Conservation (phyloP, 2,329 filamentous ascomycete species). For the Epichloe bromicola region DNA sequence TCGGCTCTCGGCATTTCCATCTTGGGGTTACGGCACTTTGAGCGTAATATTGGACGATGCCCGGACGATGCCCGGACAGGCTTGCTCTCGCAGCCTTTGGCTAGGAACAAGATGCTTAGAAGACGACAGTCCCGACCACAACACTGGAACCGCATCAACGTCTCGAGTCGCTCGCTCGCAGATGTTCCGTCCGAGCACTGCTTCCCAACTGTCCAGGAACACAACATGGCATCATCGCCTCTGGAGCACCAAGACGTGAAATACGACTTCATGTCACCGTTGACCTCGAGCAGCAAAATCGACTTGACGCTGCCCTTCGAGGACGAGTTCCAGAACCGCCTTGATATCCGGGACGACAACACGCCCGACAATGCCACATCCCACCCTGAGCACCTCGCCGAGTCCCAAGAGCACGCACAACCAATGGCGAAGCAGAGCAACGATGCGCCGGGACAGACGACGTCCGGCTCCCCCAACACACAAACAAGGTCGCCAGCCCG, state of each 20-base stretch:
- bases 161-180: too few relatives aligned
- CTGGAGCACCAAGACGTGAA: not conserved
- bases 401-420: not conserved
- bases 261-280: conserved; percentile 1
- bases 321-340: not conserved
- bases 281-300: not conserved
- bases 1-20: not conserved
- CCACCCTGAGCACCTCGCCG: not conserved
- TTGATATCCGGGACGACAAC: not conserved
- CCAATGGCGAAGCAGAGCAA: not conserved
- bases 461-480: not conserved
- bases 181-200: not conserved
- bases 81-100: not conserved
- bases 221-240: not conserved
- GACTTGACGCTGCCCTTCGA: conserved; percentile 3
- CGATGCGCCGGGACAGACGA: not conserved
- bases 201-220: not conserved
- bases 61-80: not conserved
- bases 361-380: not conserved
- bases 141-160: not conserved
- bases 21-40: too few relatives aligned
- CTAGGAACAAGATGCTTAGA: not conserved
- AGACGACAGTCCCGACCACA: not conserved
- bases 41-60: too few relatives aligned
- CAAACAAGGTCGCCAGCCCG: too few relatives aligned